A percentile compares a stretch with the other conserved stretches of the same genome.
Conservation (phyloP, 768 basidiomycete species). For the Paxillus involutus region DNA sequence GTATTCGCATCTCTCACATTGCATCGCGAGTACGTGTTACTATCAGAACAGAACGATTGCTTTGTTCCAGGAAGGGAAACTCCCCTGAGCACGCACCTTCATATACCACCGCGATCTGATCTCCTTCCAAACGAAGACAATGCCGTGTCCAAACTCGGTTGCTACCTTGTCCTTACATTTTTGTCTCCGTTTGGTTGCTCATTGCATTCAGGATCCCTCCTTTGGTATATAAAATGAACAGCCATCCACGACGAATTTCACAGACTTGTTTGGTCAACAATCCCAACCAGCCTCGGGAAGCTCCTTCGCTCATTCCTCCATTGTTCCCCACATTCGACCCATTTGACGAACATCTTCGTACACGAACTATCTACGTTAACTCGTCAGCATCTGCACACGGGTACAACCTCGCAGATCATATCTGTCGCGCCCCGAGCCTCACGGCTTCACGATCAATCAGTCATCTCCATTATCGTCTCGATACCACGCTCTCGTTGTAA, state of each 20-base stretch:
- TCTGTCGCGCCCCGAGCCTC: neutral
- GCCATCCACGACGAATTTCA: constrained; percentile 5
- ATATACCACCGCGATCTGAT: neutral
- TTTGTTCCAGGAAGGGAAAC: constrained; percentile 10
- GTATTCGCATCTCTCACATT: neutral
- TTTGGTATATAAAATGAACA: constrained; percentile 29
- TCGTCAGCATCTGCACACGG: neutral
- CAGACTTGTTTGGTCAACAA: constrained; percentile 13
- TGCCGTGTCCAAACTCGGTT: constrained; percentile 14
- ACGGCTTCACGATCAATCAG: neutral
- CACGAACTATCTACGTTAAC: neutral
- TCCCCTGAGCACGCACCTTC: neutral
- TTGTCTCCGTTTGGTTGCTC: neutral
- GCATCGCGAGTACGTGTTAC: neutral
- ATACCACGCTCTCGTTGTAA: neutral
- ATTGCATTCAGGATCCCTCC: constrained; percentile 5
- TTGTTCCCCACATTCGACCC: constrained; percentile 9
- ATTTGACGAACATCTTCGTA: neutral
- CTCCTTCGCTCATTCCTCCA: neutral
- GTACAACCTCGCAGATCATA: constrained; percentile 2
- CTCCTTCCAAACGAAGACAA: constrained; percentile 22
- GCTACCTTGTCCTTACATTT: constrained; percentile 26
- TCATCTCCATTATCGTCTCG: constrained; percentile 1
- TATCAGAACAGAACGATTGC: constrained; percentile 1
- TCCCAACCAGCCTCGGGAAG: constrained; percentile 10